Evolutionary conservation across 2,329 filamentous ascomycete species (phyloP), one percentile per base, ranked within the genome.

Genomic region (Metarhizium humberi): DNA sequence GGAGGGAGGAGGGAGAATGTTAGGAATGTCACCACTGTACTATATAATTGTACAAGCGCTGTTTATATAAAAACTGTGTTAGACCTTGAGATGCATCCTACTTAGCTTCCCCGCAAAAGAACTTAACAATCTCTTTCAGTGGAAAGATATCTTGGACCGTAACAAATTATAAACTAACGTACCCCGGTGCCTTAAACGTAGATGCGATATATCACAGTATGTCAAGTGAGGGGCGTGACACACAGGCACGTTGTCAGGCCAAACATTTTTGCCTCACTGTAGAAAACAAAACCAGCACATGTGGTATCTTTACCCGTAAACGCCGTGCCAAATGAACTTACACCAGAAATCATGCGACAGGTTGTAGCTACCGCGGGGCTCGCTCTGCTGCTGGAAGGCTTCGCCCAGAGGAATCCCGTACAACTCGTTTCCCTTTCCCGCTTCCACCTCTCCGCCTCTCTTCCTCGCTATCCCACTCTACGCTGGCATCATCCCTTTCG

Each of bases 341-440:
- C 38, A 38, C n/a, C 18, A 16, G 14, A 54, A 50, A 55, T 10
- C n/a, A 45, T 20, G 42, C 16, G 42, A 20, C 10, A 45, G 45
- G 11, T 5, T 16, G 25, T 30, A n/a, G 45, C 55, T 59, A 57
- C 32, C 59, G 58, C 13, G 79, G 78, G 14, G 78, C 79, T 59
- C 74, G 74, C 63, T 83, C 80, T 2, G 80, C 70, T 25, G 75
- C 69, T 7, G 80, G 80, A 29, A 83, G 66, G 45, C 68, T 65
- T 53, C 80, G 71, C 43, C 81, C 80, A 18, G 75, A 75, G 1
- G 74, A 70, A 60, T 84, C 81, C 55, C 75, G 71, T 2, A 75
- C 60, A 10, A 69, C 69, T 57, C 75, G 66, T 58, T 77, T 77
- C 3, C 75, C 73, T 57, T 77, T 78, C 10, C 71, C 69, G 48